Evolutionary conservation across 371 early-diverging fungal species (phyloP).

Genomic region (Mortierella sp.): DNA sequence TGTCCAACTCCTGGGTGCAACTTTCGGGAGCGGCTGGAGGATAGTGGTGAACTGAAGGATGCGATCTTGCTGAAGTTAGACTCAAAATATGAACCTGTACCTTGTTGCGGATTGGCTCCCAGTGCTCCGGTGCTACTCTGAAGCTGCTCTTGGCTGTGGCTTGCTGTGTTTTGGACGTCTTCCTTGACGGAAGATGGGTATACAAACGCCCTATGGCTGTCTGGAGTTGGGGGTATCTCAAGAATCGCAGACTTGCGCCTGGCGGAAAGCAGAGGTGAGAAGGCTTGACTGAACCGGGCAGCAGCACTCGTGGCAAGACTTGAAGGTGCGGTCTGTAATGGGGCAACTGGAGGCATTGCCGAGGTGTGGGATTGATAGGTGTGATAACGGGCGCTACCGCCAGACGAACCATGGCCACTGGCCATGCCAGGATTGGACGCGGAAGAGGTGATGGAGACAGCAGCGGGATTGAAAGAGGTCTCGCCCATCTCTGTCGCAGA

Average conservation of each 20-base stretch:
- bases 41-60: constrained; percentile 44
- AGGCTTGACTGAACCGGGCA: constrained; percentile 41
- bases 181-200: constrained; percentile 16
- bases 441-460: no score
- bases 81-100: constrained; percentile 16
- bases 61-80: constrained; percentile 37
- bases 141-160: constrained; percentile 7
- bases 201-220: constrained; percentile 21
- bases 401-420: no score
- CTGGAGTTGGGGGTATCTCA: constrained; percentile 48
- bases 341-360: constrained; percentile 9
- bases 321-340: constrained; percentile 22
- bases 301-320: constrained; percentile 40
- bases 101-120: background rate
- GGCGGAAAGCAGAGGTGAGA: constrained; percentile 42
- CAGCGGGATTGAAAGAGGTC: no score
- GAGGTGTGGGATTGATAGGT: constrained; percentile 5
- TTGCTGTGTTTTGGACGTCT: constrained; percentile 1
- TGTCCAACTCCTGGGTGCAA: constrained; percentile 28
- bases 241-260: constrained; percentile 35
- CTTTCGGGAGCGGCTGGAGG: constrained; percentile 29
- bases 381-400: background rate
- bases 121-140: background rate
- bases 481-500: no score
- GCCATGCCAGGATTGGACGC: no score